Conservation (phyloP, 208 protist genomes). For the Crithidia mellificae region DNA sequence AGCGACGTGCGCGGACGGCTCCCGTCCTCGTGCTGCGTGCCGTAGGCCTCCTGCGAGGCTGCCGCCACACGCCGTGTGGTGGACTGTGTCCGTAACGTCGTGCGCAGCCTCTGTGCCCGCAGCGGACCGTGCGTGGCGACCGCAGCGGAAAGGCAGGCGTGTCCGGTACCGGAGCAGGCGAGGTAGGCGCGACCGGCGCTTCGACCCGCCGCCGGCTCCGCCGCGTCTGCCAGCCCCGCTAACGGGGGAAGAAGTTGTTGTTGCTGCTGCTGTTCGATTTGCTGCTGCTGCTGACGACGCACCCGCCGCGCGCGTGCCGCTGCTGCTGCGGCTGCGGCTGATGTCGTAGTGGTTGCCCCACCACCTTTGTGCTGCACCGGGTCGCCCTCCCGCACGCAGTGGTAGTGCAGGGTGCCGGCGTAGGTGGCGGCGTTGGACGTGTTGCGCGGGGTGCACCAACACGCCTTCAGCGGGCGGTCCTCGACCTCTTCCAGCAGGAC, state of each 20-base stretch:
- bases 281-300: slow-evolving; percentile 8
- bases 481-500: slow-evolving; percentile 28
- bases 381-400: slow-evolving; percentile 66
- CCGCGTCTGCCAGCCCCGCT: too few relatives aligned
- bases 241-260: neutral
- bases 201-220: neutral
- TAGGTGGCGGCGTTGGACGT: slow-evolving; percentile 38
- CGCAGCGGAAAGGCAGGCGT: slow-evolving; percentile 45
- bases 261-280: slow-evolving; percentile 7
- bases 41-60: neutral
- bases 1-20: neutral
- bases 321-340: slow-evolving; percentile 1
- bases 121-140: slow-evolving; percentile 11
- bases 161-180: slow-evolving; percentile 71
- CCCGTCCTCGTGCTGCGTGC: neutral
- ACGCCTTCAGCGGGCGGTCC: slow-evolving; percentile 47
- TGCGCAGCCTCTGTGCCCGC: slow-evolving; percentile 19
- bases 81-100: slow-evolving; percentile 12
- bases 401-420: slow-evolving; percentile 78
- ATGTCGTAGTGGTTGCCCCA: neutral
- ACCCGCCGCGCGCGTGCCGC: slow-evolving; percentile 6
- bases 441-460: slow-evolving; percentile 82
- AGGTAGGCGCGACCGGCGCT: slow-evolving; percentile 31
- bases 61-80: neutral
- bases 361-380: slow-evolving; percentile 14